Evolutionary conservation across 129 eudicot species (phyloP).

Genomic region (Ambrosia artemisiifolia): DNA sequence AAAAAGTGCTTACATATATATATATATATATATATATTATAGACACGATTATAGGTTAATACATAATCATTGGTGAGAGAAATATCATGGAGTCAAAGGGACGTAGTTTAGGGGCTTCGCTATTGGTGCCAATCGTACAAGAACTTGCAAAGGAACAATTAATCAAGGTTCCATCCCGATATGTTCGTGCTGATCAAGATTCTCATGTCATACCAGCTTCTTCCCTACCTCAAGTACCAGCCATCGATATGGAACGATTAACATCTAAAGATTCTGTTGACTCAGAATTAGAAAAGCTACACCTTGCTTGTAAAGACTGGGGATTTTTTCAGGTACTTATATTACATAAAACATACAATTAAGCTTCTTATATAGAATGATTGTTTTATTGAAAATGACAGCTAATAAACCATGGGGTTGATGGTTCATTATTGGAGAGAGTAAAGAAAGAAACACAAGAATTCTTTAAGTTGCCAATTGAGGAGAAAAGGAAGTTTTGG

Average conservation of each 20-base stretch:
- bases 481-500: not conserved
- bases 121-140: slow-evolving; percentile 19
- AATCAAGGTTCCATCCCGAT: not conserved
- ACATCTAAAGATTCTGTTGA: not conserved
- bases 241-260: not conserved
- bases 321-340: slow-evolving; percentile 13
- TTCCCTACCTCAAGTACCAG: not conserved
- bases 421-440: not conserved
- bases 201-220: not conserved
- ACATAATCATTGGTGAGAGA: not conserved
- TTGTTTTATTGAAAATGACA: not conserved
- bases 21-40: too few relatives aligned
- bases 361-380: not conserved
- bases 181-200: not conserved
- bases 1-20: too few relatives aligned
- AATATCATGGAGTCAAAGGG: not conserved
- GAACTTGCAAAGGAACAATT: slow-evolving; percentile 13
- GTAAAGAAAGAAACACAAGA: slow-evolving; percentile 4
- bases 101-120: not conserved
- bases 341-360: not conserved
- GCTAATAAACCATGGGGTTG: not conserved
- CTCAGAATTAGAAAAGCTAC: not conserved
- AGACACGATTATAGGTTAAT: too few relatives aligned
- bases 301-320: not conserved
- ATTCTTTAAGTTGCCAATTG: not conserved